Base-by-base conservation (phyloP, 192 early-diverging fungal genomes). In the Umbelopsis sp. region DNA sequence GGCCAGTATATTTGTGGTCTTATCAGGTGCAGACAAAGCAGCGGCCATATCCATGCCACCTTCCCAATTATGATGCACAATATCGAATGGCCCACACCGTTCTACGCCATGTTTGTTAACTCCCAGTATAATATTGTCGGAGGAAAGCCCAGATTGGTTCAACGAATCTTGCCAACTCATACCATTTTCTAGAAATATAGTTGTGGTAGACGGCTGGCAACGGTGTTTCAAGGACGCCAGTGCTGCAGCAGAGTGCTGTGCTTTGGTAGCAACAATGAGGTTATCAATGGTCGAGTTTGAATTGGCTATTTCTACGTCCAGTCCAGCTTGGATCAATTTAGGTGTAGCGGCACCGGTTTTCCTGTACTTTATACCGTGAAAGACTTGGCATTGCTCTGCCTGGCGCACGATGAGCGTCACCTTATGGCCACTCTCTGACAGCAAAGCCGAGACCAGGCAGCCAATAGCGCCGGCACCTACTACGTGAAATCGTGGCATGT, bases 381-480 rank as follows among this genome's bases (percentile, higher is more conserved):
- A 61, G 75, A 74, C 13, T 83, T 72, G n/a, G 15, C 55, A 61
- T 25, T 33, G 55, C 3, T 61, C 27, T 35, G 27, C 12, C 16
- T n/a, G 55, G 0, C 88, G 83, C 16, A 92, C 78, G 12, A 91
- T 67, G 7, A 92, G 74, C 11, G 84, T 89, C 44, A 89, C 80
- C 37, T 84, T 81, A 15, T 81, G 77, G 5, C 70, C 51, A 8
- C 55, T 46, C n/a, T 78, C 70, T 47, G 84, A 79, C 49, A 93
- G 77, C 47, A 86, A 73, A 15, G 81, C 77, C 10, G 88, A 90
- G 61, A 91, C 74, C 49, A 90, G 78, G 44, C 88, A 80, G 4
- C 91, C 91, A 20, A 91, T 82, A n/a, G 89, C 90, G 4, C 90
- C 89, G 33, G 85, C 84, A 22, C 91, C 91, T 8, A 93, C 76